A percentile compares a stretch with the other conserved stretches of the same genome.
These are phyloP conservation scores for Streptanthus diversifolius DNA, from an alignment of 345 rosid species.

Conservation along the genomic window DNA sequence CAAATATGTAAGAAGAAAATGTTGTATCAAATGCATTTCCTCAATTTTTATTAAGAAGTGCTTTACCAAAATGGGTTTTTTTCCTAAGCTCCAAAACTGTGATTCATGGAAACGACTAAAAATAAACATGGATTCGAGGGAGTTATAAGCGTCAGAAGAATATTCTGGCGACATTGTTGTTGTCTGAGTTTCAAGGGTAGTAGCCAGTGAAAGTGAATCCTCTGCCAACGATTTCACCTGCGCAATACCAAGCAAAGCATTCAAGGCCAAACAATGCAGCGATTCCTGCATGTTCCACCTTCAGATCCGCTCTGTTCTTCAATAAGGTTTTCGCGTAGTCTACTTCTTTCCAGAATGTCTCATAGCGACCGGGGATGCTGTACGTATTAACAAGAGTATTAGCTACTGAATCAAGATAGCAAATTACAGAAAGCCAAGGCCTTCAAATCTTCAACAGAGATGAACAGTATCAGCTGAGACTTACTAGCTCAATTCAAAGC, in stretches of 20 bases:
- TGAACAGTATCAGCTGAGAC: background rate
- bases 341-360: conserved; percentile 56
- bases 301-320: conserved; percentile 52
- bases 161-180: background rate
- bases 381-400: background rate
- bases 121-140: background rate
- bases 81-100: conserved; percentile 12
- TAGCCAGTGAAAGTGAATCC: conserved; percentile 70
- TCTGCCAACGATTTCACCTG: conserved; percentile 62
- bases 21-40: conserved; percentile 6
- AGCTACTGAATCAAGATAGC: conserved; percentile 2
- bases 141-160: conserved; percentile 1
- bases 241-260: conserved; percentile 62
- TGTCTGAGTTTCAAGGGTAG: conserved; percentile 34
- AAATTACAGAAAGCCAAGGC: background rate
- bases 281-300: conserved; percentile 55
- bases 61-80: conserved; percentile 8
- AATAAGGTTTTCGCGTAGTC: conserved; percentile 43
- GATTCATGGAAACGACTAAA: background rate
- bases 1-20: conserved; percentile 7
- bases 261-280: conserved; percentile 62
- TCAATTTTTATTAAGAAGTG: conserved; percentile 19
- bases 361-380: conserved; percentile 49
- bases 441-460: background rate
- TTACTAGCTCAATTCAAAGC: background rate